Evolutionary conservation across 805 yeast genomes (phyloP).

Genomic region (Teunomyces cretensis): DNA sequence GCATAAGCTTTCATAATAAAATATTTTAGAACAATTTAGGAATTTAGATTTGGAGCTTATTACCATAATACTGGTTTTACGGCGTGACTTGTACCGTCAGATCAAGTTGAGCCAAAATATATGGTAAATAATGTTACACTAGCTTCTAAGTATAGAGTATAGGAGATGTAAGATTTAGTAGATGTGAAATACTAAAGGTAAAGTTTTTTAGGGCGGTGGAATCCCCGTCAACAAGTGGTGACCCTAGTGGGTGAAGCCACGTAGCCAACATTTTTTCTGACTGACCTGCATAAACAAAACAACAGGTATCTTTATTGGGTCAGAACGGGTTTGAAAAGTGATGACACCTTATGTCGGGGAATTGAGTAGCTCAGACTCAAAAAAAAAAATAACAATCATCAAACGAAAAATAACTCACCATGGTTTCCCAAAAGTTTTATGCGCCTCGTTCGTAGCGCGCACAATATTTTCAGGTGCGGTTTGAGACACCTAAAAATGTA

Average conservation of each 20-base stretch:
- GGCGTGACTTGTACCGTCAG: conserved; percentile 1
- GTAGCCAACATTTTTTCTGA: neutral
- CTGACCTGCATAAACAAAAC: neutral
- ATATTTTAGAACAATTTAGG: conserved; percentile 3
- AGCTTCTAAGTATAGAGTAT: conserved; percentile 4
- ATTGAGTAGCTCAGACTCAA: neutral
- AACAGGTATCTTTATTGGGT: neutral
- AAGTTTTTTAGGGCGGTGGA: neutral
- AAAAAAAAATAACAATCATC: neutral
- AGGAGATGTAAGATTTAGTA: neutral
- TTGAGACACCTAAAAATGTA: neutral
- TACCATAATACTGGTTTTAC: neutral
- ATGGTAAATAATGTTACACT: conserved; percentile 1
- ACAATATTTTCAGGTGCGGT: conserved; percentile 1
- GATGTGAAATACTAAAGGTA: conserved; percentile 4
- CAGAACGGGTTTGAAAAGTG: conserved; percentile 2
- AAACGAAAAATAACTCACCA: neutral
- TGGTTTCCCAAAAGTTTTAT: neutral
- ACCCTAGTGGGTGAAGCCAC: neutral
- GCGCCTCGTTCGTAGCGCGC: conserved; percentile 1
- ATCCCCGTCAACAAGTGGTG: neutral
- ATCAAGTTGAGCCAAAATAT: conserved; percentile 2
- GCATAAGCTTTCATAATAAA: conserved; percentile 2
- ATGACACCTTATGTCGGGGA: conserved; percentile 4
- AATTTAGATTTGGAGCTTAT: conserved; percentile 2